Evolutionary conservation across 1,284 basidiomycete species (phyloP).

Genomic region (Uromyces viciae-fabae): DNA sequence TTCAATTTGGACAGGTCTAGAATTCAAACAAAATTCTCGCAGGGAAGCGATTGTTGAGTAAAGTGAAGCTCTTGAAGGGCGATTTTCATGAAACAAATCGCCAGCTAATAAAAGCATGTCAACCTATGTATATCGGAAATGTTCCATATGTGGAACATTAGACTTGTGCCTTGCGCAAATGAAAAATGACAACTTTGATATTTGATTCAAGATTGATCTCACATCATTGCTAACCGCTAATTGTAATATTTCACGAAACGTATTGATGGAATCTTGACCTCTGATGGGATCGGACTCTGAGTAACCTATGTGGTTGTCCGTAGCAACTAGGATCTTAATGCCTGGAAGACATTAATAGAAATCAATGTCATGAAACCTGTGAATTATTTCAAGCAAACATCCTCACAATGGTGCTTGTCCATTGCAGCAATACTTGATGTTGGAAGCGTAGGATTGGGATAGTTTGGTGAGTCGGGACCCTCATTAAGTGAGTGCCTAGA

Average conservation of each 20-base stretch:
- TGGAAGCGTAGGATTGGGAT: neutral
- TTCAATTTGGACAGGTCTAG: constrained; percentile 81
- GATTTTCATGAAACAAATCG: constrained; percentile 96
- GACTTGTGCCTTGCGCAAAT: neutral
- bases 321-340: constrained; percentile 70
- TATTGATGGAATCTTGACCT: constrained; percentile 90
- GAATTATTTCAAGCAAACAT: neutral
- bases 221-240: constrained; percentile 82
- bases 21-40: constrained; percentile 82
- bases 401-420: neutral
- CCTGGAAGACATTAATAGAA: neutral
- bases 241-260: constrained; percentile 88
- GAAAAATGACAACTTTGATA: neutral
- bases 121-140: constrained; percentile 61
- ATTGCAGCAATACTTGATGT: neutral
- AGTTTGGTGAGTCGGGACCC: neutral
- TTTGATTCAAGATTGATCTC: constrained; percentile 52
- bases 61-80: constrained; percentile 82
- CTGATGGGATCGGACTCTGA: constrained; percentile 89
- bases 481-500: neutral
- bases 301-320: constrained; percentile 94
- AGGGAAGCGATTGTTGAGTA: constrained; percentile 83
- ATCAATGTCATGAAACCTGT: neutral
- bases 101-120: constrained; percentile 91
- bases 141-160: neutral